phyloP scores from a whole-genome alignment of 225 moss, liverwort and hornwort genomes.

The Climacium dendroides region DNA sequence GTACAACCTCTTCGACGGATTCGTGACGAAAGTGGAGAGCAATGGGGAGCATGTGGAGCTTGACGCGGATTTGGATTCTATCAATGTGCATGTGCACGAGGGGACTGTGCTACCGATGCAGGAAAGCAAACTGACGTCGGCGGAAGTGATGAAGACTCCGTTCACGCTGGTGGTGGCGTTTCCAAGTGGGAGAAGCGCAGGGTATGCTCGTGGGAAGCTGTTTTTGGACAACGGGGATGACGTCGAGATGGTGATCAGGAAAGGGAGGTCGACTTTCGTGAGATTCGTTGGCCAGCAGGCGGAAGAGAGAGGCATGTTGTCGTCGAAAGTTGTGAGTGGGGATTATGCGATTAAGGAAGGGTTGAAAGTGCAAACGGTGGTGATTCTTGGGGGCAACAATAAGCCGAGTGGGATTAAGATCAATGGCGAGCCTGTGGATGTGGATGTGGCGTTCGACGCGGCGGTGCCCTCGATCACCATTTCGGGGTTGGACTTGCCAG shows the following conservation, averaged over 20 bases:
- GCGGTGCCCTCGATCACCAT: slow-evolving; percentile 8
- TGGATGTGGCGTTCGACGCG: neutral
- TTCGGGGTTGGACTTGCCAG: slow-evolving; percentile 2
- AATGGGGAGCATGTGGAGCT: neutral
- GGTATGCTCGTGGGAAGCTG: slow-evolving; percentile 23
- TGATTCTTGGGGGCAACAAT: slow-evolving; percentile 18
- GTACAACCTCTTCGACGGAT: slow-evolving; percentile 41
- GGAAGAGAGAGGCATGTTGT: neutral
- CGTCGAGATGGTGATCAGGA: slow-evolving; percentile 34
- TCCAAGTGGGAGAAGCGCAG: neutral
- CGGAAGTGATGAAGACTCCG: slow-evolving; percentile 24
- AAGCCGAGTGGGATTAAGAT: neutral
- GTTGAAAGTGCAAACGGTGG: slow-evolving; percentile 1
- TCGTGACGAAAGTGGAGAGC: slow-evolving; percentile 24
- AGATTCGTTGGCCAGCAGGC: slow-evolving; percentile 10
- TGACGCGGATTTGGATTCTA: slow-evolving; percentile 9
- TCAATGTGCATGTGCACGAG: slow-evolving; percentile 41
- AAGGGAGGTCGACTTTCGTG: slow-evolving; percentile 31
- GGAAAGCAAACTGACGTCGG: slow-evolving; percentile 17
- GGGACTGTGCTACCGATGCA: slow-evolving; percentile 38
- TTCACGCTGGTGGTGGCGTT: slow-evolving; percentile 47
- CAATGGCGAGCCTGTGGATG: neutral
- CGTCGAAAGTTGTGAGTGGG: slow-evolving; percentile 28
- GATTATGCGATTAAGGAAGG: slow-evolving; percentile 12
- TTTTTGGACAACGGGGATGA: slow-evolving; percentile 40